phyloP scores from a whole-genome alignment of 306 rosid species.

The Gastrolobium bilobum region DNA sequence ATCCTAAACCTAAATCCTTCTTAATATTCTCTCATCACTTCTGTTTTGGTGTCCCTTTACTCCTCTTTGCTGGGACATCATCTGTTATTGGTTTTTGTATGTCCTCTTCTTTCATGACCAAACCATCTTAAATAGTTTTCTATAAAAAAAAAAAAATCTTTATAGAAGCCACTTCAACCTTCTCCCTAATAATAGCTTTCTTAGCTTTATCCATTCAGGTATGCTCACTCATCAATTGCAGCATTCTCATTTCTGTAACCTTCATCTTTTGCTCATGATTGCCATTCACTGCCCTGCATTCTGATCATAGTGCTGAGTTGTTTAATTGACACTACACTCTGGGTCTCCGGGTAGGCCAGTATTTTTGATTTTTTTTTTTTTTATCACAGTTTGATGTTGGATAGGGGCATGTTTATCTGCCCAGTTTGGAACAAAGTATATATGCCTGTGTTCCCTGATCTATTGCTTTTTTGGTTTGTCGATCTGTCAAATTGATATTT shows the following conservation, averaged over 20 bases:
- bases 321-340: background rate
- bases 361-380: background rate
- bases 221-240: background rate
- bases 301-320: constrained; percentile 9
- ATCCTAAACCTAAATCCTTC: background rate
- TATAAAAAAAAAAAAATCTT: background rate
- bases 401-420: background rate
- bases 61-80: background rate
- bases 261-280: constrained; percentile 14
- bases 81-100: background rate
- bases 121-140: background rate
- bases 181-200: constrained; percentile 6
- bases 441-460: constrained; percentile 16
- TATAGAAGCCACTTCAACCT: constrained; percentile 14
- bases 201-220: background rate
- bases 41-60: constrained; percentile 5
- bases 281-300: background rate
- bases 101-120: background rate
- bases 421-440: background rate
- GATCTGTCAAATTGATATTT: background rate
- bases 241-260: background rate
- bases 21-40: background rate
- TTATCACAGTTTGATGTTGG: background rate
- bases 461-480: constrained; percentile 27
- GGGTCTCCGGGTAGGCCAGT: background rate